A percentile compares a stretch with the other conserved stretches of the same genome.
Conservation (phyloP, 768 basidiomycete genomes). For the Pleurotus citrinopileatus region DNA sequence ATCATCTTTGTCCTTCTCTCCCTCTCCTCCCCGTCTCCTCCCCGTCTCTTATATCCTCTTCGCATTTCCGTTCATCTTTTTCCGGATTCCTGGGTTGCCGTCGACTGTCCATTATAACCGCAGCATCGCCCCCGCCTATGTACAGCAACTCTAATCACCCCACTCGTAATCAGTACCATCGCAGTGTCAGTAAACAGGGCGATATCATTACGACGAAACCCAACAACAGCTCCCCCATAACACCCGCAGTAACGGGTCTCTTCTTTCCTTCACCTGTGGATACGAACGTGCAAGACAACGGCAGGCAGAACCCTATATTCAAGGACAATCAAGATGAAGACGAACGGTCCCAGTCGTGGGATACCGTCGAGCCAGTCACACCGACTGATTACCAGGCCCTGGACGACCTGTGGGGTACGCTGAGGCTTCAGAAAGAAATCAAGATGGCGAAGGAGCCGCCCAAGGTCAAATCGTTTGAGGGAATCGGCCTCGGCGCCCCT, state of each 20-base stretch:
- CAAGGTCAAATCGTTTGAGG: constrained; percentile 70
- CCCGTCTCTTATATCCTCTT: constrained; percentile 11
- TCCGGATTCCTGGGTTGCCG: not conserved
- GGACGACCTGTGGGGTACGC: constrained; percentile 63
- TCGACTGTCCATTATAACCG: constrained; percentile 10
- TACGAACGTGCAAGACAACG: constrained; percentile 20
- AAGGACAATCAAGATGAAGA: constrained; percentile 10
- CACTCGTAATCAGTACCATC: constrained; percentile 11
- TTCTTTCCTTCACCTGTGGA: constrained; percentile 42
- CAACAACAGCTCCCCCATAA: constrained; percentile 29
- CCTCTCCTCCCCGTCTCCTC: constrained; percentile 13
- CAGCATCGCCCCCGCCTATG: constrained; percentile 14
- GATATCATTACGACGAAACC: not conserved
- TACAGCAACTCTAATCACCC: constrained; percentile 11
- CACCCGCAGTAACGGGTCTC: constrained; percentile 47
- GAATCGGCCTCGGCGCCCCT: constrained; percentile 32
- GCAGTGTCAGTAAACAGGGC: constrained; percentile 7
- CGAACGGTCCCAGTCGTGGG: constrained; percentile 36
- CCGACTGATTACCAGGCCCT: constrained; percentile 40
- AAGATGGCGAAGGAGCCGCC: constrained; percentile 66
- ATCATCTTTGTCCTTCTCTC: constrained; percentile 19
- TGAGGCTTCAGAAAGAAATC: constrained; percentile 62
- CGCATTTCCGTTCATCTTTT: constrained; percentile 5
- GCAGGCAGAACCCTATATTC: constrained; percentile 7
- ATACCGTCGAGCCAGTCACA: constrained; percentile 30